Conservation (phyloP, 495 filamentous ascomycete genomes). For the Aspergillus ellipticus region DNA sequence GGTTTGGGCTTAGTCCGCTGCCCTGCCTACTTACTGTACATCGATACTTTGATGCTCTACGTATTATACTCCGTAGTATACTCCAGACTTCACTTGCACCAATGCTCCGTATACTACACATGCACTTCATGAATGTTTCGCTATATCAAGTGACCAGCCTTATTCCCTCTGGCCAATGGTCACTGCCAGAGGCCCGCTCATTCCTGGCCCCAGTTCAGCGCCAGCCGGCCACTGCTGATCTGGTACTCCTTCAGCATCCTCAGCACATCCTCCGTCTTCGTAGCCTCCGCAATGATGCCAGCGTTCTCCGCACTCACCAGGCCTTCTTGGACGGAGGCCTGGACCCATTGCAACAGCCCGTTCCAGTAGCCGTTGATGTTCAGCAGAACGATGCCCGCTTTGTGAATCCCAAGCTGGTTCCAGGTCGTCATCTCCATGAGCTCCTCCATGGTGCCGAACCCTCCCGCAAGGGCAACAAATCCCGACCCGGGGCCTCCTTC, state of each 20-base stretch:
- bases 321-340: conserved; percentile 68
- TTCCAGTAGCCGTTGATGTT: conserved; percentile 92
- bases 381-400: conserved; percentile 69
- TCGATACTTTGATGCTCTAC: neutral
- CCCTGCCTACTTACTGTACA: too few species aligned
- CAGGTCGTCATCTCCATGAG: conserved; percentile 94
- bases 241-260: conserved; percentile 68
- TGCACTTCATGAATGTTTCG: too few species aligned
- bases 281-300: conserved; percentile 74
- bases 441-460: conserved; percentile 95
- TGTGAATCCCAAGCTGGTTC: conserved; percentile 96
- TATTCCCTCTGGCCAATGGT: too few species aligned
- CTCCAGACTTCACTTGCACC: neutral
- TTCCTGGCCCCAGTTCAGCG: conserved; percentile 77
- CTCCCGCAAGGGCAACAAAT: conserved; percentile 85
- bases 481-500: conserved; percentile 77
- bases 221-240: conserved; percentile 65
- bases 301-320: conserved; percentile 68
- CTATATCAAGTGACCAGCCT: too few species aligned
- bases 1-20: neutral
- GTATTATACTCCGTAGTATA: too few species aligned
- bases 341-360: conserved; percentile 78
- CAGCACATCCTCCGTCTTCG: conserved; percentile 66
- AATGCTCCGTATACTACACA: too few species aligned
- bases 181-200: conserved; percentile 22